These are phyloP conservation scores for Corymbia calophylla DNA, from an alignment of 441 rosid species.

Conservation along the genomic window DNA sequence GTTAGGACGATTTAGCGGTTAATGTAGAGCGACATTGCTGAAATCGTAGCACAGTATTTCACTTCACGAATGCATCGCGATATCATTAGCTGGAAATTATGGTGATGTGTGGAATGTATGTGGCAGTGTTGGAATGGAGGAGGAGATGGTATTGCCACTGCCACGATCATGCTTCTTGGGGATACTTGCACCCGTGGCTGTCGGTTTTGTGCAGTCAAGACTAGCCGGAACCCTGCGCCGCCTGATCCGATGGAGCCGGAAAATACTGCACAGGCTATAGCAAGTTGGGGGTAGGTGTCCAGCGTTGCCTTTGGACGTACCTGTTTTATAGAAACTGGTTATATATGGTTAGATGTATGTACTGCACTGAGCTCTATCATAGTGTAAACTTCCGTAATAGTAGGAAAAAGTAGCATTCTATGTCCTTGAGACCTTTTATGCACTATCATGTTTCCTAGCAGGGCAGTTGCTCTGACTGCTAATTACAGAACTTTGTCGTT, in stretches of 20 bases:
- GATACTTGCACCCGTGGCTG: conserved; percentile 99
- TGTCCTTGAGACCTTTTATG: not conserved
- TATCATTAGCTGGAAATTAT: not conserved
- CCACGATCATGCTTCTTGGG: conserved; percentile 95
- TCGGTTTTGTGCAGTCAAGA: conserved; percentile 97
- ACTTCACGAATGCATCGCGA: not conserved
- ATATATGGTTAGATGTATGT: not conserved
- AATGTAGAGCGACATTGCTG: not conserved
- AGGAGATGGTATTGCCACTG: conserved; percentile 91
- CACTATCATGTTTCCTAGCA: not conserved
- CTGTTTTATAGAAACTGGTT: not conserved
- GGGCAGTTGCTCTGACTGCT: not conserved
- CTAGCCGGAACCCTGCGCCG: conserved; percentile 84
- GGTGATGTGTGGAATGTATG: not conserved
- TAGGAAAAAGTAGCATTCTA: not conserved
- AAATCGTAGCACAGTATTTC: not conserved
- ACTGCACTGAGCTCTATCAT: not conserved
- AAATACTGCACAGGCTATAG: conserved; percentile 84
- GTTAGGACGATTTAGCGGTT: not conserved
- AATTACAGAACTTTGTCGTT: not conserved
- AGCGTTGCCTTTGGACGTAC: not conserved
- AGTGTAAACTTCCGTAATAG: not conserved
- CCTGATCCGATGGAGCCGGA: conserved; percentile 96
- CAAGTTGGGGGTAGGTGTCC: conserved; percentile 82
- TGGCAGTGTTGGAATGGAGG: conserved; percentile 99